Evolutionary conservation across 2,329 filamentous ascomycete genomes (phyloP).

Genomic region (Aspergillus alliaceus): DNA sequence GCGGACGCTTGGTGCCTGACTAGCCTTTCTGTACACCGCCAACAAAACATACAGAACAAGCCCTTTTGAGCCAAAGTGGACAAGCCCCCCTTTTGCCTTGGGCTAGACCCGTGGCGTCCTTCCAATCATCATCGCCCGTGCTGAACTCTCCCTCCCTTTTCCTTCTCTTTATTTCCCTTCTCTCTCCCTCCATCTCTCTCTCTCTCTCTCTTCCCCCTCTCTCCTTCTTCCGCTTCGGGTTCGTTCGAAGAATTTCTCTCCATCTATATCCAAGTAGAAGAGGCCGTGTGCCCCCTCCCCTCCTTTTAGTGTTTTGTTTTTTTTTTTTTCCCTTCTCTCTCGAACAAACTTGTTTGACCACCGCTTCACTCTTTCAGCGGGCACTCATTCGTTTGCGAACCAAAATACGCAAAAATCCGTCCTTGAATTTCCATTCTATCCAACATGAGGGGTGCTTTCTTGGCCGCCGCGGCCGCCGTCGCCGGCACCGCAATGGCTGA

Average conservation of each 20-base stretch:
- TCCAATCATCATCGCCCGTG: neutral
- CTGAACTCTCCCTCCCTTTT: constrained; percentile 2
- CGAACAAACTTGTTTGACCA: constrained; percentile 27
- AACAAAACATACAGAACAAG: neutral
- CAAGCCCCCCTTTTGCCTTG: neutral
- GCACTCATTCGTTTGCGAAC: constrained; percentile 59
- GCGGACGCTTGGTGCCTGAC: constrained; percentile 12
- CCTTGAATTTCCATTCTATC: constrained; percentile 13
- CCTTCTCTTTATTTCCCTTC: constrained; percentile 5
- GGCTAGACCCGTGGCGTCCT: neutral
- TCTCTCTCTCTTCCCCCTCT: constrained; percentile 6
- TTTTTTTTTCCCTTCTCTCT: constrained; percentile 15
- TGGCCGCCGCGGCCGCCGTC: constrained; percentile 59
- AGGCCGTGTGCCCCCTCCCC: constrained; percentile 17
- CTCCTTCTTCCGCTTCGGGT: constrained; percentile 9
- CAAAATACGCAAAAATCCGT: neutral
- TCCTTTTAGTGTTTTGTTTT: too few relatives aligned
- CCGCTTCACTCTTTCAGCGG: constrained; percentile 70
- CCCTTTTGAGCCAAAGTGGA: constrained; percentile 5
- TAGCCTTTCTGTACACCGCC: neutral
- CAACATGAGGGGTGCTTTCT: constrained; percentile 73
- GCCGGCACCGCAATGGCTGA: constrained; percentile 56
- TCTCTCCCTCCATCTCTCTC: constrained; percentile 6
- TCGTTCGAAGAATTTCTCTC: constrained; percentile 9
- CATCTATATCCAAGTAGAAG: constrained; percentile 13